Evolutionary conservation across 306 rosid genomes (phyloP), one percentile per base, ranked within the genome.

Genomic region (Oxytropis ochrocephala): DNA sequence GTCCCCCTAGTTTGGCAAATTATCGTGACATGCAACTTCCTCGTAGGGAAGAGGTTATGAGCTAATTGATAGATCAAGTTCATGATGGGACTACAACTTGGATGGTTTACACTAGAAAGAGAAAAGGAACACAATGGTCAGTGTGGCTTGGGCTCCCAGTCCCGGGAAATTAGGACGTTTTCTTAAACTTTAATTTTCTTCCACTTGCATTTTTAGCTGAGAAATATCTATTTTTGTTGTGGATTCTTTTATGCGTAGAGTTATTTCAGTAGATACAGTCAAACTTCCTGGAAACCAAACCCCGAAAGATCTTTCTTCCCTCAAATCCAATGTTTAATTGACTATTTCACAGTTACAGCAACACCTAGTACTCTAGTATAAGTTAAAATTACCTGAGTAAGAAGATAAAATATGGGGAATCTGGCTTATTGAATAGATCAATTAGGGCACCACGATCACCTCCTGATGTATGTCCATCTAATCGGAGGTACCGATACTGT

Each of bases 401-500:
- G 80, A 95, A 95, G 74, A 95, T 95, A 78, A 95, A 95, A 75
- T 44, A 84, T 36, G 97, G 97, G 39, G 99, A 95, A 75, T 61
- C 85, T 16, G 87, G 85, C 73, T 64, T 70, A 75, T 91, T 95
- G 81, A 95, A 95, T 59, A 0, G 47, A 0, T 95, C 99, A 77
- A 95, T 95, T n/a, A 95, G 88, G 77, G 96, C 86, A 61, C 99
- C 99, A 49, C 99, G 99, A 30, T 89, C 97, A 80, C 92, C 56
- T 58, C 99, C 99, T 61, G 93, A 87, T 67, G 99, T 95, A 82
- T 95, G 99, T 48, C 99, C 99, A 81, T 94, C 98, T 83, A 94
- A 76, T 63, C 98, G 84, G 77, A 94, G 98, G 78, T 94, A 94
- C 19, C 85, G 81, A 81, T 95, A 88, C 30, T 95, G 99, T 77